Evolutionary conservation across 306 rosid genomes (phyloP).

Genomic region (Hippophae rhamnoides): DNA sequence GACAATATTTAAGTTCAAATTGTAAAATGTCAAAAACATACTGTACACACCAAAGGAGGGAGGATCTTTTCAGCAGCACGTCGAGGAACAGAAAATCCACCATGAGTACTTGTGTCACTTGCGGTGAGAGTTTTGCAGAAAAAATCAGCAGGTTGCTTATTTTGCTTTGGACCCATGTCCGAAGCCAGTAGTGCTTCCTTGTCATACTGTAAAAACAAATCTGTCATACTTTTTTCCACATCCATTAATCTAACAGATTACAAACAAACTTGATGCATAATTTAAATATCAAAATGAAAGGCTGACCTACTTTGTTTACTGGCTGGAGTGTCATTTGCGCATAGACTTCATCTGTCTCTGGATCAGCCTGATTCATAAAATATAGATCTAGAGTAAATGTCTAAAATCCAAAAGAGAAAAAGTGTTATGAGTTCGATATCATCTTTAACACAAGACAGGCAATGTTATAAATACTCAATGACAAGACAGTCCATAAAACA

Average conservation of each 20-base stretch:
- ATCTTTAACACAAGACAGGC: too few species aligned
- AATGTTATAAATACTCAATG: too few species aligned
- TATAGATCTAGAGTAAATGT: not conserved
- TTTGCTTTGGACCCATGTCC: conserved; percentile 87
- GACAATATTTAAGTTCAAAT: conserved; percentile 4
- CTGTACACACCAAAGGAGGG: conserved; percentile 62
- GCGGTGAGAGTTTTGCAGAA: conserved; percentile 99
- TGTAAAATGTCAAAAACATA: conserved; percentile 1
- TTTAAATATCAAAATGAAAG: conserved; percentile 28
- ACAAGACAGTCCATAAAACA: too few species aligned
- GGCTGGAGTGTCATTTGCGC: conserved; percentile 99
- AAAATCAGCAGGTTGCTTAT: conserved; percentile 84
- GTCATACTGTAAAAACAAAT: conserved; percentile 57
- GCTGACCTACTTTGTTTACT: conserved; percentile 81
- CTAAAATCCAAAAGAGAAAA: conserved; percentile 3
- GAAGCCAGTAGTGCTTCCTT: conserved; percentile 88
- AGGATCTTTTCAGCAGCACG: conserved; percentile 99
- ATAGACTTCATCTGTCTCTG: conserved; percentile 94
- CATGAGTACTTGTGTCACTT: conserved; percentile 97
- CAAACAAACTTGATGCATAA: conserved; percentile 12
- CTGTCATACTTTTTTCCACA: conserved; percentile 23
- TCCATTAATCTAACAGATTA: conserved; percentile 8
- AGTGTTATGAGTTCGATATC: not conserved
- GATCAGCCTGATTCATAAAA: conserved; percentile 68
- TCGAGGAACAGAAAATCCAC: conserved; percentile 99